Percentiles rank a stretch among this genome's conserved stretches.
Conservation (phyloP, 2,329 filamentous ascomycete genomes). For the Penicillium sp. region DNA sequence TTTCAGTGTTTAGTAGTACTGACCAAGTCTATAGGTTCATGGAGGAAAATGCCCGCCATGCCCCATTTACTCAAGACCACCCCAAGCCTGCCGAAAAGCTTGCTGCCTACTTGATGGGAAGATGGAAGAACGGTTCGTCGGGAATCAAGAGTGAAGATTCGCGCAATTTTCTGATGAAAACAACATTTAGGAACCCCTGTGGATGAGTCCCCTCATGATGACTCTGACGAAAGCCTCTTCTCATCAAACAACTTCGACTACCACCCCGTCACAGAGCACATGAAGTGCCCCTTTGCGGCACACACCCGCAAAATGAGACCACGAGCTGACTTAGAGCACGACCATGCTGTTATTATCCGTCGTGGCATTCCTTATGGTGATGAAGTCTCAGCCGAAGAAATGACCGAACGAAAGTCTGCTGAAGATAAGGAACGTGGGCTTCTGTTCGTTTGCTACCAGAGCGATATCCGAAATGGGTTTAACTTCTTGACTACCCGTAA, state of each 20-base stretch:
- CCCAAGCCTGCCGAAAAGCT: constrained; percentile 29
- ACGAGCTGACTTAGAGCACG: constrained; percentile 34
- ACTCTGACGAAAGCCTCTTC: constrained; percentile 35
- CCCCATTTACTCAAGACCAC: constrained; percentile 20
- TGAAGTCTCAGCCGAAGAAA: constrained; percentile 39
- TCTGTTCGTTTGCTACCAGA: constrained; percentile 49
- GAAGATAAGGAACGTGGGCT: constrained; percentile 43
- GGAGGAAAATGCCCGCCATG: constrained; percentile 28
- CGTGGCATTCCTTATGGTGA: constrained; percentile 47
- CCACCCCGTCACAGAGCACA: constrained; percentile 26
- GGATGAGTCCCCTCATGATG: constrained; percentile 29
- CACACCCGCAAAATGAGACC: constrained; percentile 51
- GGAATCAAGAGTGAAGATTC: not conserved
- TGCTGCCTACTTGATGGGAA: constrained; percentile 44
- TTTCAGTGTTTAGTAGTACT: not conserved
- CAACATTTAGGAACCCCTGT: constrained; percentile 33
- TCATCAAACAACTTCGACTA: constrained; percentile 43
- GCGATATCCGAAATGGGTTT: constrained; percentile 39
- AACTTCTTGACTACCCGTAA: constrained; percentile 33
- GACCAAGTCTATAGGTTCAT: constrained; percentile 29
- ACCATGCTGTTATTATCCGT: constrained; percentile 41
- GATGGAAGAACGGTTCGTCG: constrained; percentile 43
- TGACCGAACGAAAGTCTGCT: constrained; percentile 21
- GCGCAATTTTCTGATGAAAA: not conserved
- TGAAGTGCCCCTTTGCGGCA: constrained; percentile 47